Base-by-base conservation (phyloP, 1,284 basidiomycete genomes). In the Mixia osmundae region DNA sequence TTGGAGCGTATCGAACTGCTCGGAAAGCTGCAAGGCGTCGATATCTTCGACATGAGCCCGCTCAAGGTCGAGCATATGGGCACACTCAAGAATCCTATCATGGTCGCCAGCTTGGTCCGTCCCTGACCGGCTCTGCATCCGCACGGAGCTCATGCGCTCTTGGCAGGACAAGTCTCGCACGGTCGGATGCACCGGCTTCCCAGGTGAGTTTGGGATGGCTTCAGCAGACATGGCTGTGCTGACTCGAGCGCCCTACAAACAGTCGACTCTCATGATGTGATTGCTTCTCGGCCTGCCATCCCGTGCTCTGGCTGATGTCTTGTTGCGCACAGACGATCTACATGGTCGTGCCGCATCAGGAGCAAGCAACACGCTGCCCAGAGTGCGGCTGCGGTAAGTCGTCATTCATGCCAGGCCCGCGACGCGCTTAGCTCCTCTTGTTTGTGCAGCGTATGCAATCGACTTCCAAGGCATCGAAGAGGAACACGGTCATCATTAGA, bases 151-250 rank as follows among this genome's bases (percentile, higher is more conserved):
- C 15, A 11, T 4, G 5, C 11, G 24, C 35, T 18, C 26, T 19
- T 30, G 29, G 3, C 38, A 36, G 33, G 41, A 43, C 41, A n/a
- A 26, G 9, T 27, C 37, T 25, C 33, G 41, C 20, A 40, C 40
- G 16, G 38, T 43, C 24, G 41, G 41, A 18, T 43, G 41, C 41
- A 39, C 41, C 28, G 41, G 41, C 12, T 43, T 30, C 38, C 41
- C 41, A 25, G 34, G 37, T 26, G 41, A 43, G n/a, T n/a, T n/a
- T n/a, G n/a, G n/a, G n/a, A n/a, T n/a, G n/a, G n/a, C 38, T 43
- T 38, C 18, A 19, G 18, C 5, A 20, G 9, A 11, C 9, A 18
- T 15, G 10, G 7, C 10, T 18, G 16, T 7, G 7, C 10, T 30
- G 28, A 8, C 7, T 15, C 7, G 7, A 9, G 28, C 10, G 11